Evolutionary conservation across 495 filamentous ascomycete genomes (phyloP).

Genomic region (Monascus purpureus): DNA sequence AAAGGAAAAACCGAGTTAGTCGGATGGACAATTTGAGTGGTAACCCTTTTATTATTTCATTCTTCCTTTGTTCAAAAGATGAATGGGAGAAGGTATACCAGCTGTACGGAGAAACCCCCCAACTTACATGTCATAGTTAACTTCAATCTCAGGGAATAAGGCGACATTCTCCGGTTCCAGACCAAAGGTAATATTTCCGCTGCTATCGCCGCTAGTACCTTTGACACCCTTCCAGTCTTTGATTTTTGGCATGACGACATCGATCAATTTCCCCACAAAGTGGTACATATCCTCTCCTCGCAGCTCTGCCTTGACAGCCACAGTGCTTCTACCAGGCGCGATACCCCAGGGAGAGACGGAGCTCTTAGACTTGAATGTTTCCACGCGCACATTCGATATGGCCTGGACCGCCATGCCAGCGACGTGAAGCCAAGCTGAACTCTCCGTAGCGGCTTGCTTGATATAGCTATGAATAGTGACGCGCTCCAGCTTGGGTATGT

Average conservation of each 20-base stretch:
- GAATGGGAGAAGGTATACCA: slow-evolving; percentile 5
- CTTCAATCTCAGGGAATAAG: slow-evolving; percentile 83
- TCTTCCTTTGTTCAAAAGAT: too few species aligned
- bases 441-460: slow-evolving; percentile 43
- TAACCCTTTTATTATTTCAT: too few species aligned
- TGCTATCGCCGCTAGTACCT: slow-evolving; percentile 65
- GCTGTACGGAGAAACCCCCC: slow-evolving; percentile 1
- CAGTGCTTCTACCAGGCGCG: slow-evolving; percentile 32
- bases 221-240: slow-evolving; percentile 85
- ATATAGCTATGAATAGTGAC: slow-evolving; percentile 71
- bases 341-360: slow-evolving; percentile 54
- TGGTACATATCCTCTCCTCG: slow-evolving; percentile 70
- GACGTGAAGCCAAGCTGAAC: slow-evolving; percentile 56
- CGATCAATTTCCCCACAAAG: slow-evolving; percentile 72
- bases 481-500: slow-evolving; percentile 67
- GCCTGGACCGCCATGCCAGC: slow-evolving; percentile 73
- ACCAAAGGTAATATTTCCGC: slow-evolving; percentile 77
- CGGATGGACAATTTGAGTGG: background rate
- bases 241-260: slow-evolving; percentile 82
- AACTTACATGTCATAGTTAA: slow-evolving; percentile 79
- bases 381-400: slow-evolving; percentile 65
- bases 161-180: slow-evolving; percentile 55
- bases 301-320: slow-evolving; percentile 56
- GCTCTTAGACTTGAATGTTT: slow-evolving; percentile 50
- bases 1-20: slow-evolving; percentile 6